phyloP scores from a whole-genome alignment of 768 basidiomycete species.

The Russula lepida region DNA sequence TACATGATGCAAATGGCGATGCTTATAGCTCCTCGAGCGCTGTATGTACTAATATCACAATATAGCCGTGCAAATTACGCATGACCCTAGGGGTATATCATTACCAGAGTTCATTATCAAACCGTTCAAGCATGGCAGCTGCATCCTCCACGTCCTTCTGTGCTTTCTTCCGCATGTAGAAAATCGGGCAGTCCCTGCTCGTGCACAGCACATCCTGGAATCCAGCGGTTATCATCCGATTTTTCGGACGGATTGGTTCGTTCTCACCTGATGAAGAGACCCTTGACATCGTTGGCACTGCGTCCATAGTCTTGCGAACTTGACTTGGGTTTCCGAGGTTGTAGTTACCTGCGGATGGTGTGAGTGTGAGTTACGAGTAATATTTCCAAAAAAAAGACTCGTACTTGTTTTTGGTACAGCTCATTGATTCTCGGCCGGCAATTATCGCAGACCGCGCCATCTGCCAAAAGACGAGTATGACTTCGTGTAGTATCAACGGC shows the following conservation, averaged over 20 bases:
- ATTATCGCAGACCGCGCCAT: slow-evolving; percentile 91
- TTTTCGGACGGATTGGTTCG: background rate
- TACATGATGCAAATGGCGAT: background rate
- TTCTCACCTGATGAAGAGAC: slow-evolving; percentile 80
- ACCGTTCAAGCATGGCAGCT: slow-evolving; percentile 69
- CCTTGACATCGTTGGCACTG: slow-evolving; percentile 99
- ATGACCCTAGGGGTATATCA: background rate
- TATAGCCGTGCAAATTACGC: background rate
- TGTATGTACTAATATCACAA: slow-evolving; percentile 16
- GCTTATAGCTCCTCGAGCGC: background rate
- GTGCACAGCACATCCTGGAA: slow-evolving; percentile 89
- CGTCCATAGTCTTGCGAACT: slow-evolving; percentile 94
- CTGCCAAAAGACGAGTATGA: slow-evolving; percentile 32
- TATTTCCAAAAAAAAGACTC: background rate
- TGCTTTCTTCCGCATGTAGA: slow-evolving; percentile 96
- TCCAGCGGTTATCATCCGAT: slow-evolving; percentile 16
- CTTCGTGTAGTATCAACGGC: background rate
- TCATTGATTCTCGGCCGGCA: slow-evolving; percentile 81
- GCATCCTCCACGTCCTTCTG: slow-evolving; percentile 96
- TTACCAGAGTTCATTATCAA: slow-evolving; percentile 69
- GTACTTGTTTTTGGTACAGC: slow-evolving; percentile 87
- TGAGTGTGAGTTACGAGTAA: background rate
- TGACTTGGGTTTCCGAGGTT: slow-evolving; percentile 76
- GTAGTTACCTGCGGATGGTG: slow-evolving; percentile 31
- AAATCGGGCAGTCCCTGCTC: slow-evolving; percentile 97